These are phyloP conservation scores for Beta macrorhiza DNA, from an alignment of 179 eudicot species.

Conservation along the genomic window DNA sequence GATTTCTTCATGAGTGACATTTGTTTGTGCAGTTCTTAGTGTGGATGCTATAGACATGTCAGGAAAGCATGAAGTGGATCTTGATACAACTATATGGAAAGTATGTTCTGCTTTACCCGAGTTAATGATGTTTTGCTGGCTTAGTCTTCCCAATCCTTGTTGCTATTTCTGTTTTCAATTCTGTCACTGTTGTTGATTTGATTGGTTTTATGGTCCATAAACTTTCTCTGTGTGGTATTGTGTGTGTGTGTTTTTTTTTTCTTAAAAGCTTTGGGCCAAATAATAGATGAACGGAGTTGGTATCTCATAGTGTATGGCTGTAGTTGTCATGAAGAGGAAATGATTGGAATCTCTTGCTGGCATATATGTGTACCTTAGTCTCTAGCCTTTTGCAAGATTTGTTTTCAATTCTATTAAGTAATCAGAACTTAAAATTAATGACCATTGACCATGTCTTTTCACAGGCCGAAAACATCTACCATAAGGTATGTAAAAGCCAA, in stretches of 20 bases:
- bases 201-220: neutral
- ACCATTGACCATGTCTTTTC: too few species aligned
- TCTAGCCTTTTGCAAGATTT: neutral
- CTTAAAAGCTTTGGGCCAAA: neutral
- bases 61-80: conserved; percentile 99
- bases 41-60: conserved; percentile 99
- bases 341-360: neutral
- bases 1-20: conserved; percentile 14
- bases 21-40: conserved; percentile 66
- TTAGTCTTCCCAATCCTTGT: conserved; percentile 4
- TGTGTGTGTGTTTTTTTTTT: neutral
- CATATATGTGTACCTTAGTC: neutral
- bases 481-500: too few species aligned
- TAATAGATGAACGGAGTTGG: neutral
- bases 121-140: neutral
- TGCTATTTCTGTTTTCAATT: neutral
- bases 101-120: conserved; percentile 39
- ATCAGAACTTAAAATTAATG: too few species aligned
- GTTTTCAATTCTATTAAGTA: too few species aligned
- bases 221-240: neutral
- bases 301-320: neutral
- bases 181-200: neutral
- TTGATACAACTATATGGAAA: conserved; percentile 96
- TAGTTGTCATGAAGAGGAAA: neutral
- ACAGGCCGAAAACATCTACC: too few species aligned